These are phyloP conservation scores for Blastobotrys serpentis DNA, from an alignment of 1,139 yeast species.

Conservation along the genomic window DNA sequence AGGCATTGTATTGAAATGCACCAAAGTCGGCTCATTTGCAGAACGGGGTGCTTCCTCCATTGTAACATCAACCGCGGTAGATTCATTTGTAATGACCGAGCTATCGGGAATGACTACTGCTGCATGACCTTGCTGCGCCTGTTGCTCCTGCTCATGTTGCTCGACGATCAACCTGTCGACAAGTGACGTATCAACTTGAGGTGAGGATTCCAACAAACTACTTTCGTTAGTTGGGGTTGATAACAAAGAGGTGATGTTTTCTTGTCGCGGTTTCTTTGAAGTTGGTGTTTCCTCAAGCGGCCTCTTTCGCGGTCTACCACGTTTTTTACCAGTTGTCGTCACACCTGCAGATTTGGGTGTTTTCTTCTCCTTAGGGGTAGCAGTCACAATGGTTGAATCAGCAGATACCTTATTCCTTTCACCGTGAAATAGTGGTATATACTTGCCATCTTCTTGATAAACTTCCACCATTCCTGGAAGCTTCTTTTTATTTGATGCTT, in stretches of 20 bases:
- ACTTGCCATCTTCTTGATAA: slow-evolving; percentile 23
- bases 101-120: neutral
- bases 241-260: slow-evolving; percentile 4
- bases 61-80: neutral
- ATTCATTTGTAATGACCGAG: neutral
- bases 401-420: slow-evolving; percentile 17
- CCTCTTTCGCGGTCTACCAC: slow-evolving; percentile 36
- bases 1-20: slow-evolving; percentile 6
- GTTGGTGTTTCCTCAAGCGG: slow-evolving; percentile 15
- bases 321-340: slow-evolving; percentile 23
- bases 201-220: slow-evolving; percentile 7
- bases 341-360: neutral
- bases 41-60: neutral
- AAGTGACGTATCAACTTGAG: neutral
- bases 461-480: slow-evolving; percentile 29
- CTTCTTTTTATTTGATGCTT: slow-evolving; percentile 16
- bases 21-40: slow-evolving; percentile 1
- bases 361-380: slow-evolving; percentile 11
- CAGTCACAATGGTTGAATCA: slow-evolving; percentile 10
- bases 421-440: slow-evolving; percentile 27
- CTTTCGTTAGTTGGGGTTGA: neutral
- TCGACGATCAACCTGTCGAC: slow-evolving; percentile 1
- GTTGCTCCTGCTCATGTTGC: neutral
- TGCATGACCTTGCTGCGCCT: too few species aligned
- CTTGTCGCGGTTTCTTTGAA: slow-evolving; percentile 16